Base-by-base conservation (phyloP, 2,329 filamentous ascomycete genomes). In the Biscogniauxia sp. region DNA sequence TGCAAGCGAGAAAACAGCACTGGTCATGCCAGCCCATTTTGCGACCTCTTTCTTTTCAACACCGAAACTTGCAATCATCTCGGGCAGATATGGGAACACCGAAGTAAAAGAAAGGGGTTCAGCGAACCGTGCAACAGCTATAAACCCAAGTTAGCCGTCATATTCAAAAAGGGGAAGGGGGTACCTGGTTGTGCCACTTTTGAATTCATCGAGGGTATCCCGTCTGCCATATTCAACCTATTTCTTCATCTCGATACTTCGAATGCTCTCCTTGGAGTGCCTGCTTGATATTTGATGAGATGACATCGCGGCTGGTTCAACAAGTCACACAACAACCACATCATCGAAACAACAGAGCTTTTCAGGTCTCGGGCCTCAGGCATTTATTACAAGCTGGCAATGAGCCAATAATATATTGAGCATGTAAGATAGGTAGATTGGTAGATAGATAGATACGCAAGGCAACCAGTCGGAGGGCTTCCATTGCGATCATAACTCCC, bases 31-130 rank as follows among this genome's bases (percentile, higher is more conserved):
- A n/a, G 88, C 90, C 89, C 90, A 94, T 78, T 88, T 89, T 51
- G 91, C 90, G 23, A 96, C 84, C 52, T 92, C 82, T 67, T 89
- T 84, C 66, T 87, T 83, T 7, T 84, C 81, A 17, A 96, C 80
- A 9, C 89, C 87, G 65, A 96, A 92, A 72, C 87, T 89, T 68
- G 88, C 84, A 59, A 96, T 90, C 90, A 96, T 95, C 75, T 93
- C 90, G 11, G 90, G 90, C 65, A 89, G 81, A 67, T 82, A 84
- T 72, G 89, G 89, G 62, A 88, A 88, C 64, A 91, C 86, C 23
- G 88, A 91, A 15, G 89, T 92, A 68, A 90, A 79, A 7, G 89
- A 84, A 62, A 89, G 77, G 8, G 91, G 91, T 73, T 94, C 91
- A 62, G 90, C 88, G 70, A 94, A 90, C 70, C 91, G 84, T 72